Conservation (phyloP, 192 early-diverging fungal species). For the Phlyctochytrium arcticum region DNA sequence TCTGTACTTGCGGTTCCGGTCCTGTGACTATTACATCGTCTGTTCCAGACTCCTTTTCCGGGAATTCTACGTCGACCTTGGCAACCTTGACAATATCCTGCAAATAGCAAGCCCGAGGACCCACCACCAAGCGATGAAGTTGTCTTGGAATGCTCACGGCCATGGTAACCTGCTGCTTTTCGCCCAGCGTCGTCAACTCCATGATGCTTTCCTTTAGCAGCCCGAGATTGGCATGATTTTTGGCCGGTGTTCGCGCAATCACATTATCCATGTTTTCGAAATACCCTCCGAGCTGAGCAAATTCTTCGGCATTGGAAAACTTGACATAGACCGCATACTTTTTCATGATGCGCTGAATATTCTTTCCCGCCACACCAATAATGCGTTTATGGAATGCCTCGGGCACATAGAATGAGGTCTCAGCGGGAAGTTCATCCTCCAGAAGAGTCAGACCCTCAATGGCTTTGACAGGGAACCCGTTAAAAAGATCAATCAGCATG, state of each 20-base stretch:
- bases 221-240: constrained; percentile 63
- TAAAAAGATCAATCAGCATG: constrained; percentile 73
- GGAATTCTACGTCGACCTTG: constrained; percentile 57
- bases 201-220: constrained; percentile 60
- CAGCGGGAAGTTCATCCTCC: constrained; percentile 80
- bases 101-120: constrained; percentile 40
- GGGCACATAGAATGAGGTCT: constrained; percentile 79
- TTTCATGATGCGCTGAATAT: constrained; percentile 89
- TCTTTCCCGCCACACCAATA: constrained; percentile 83
- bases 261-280: constrained; percentile 79
- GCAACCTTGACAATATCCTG: constrained; percentile 54
- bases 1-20: constrained; percentile 52
- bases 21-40: constrained; percentile 56
- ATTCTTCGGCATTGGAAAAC: constrained; percentile 78
- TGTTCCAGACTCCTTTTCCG: constrained; percentile 59
- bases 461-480: constrained; percentile 45
- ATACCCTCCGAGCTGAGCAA: constrained; percentile 65
- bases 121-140: constrained; percentile 53
- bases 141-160: constrained; percentile 53
- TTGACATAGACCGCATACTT: constrained; percentile 85
- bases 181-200: constrained; percentile 47
- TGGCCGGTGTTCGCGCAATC: constrained; percentile 74
- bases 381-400: constrained; percentile 82
- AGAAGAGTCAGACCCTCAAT: constrained; percentile 68
- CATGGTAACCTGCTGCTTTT: constrained; percentile 49